Conservation (phyloP, 345 rosid species). For the Euphorbia tirucalli region DNA sequence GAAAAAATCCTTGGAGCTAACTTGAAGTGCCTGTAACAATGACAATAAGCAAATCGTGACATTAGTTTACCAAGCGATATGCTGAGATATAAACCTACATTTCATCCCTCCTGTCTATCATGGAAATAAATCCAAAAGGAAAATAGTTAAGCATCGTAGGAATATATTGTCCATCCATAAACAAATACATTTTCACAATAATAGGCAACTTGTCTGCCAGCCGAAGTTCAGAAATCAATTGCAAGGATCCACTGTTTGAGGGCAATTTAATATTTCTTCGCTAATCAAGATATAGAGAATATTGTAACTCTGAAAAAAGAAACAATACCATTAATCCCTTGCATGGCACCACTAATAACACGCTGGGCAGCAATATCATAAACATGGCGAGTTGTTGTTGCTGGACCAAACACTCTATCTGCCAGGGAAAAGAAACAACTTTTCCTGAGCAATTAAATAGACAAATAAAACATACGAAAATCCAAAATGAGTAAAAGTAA, state of each 20-base stretch:
- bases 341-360: slow-evolving; percentile 76
- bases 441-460: not conserved
- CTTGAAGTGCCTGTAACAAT: no score
- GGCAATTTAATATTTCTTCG: not conserved
- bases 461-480: not conserved
- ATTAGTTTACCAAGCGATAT: no score
- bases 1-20: no score
- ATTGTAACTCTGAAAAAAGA: not conserved
- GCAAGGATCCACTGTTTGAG: not conserved
- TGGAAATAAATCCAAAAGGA: no score
- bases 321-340: slow-evolving; percentile 73
- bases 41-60: no score
- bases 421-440: not conserved
- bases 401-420: slow-evolving; percentile 88
- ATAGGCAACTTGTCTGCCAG: not conserved
- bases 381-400: slow-evolving; percentile 83
- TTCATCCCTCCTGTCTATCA: no score
- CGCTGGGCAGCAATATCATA: slow-evolving; percentile 84
- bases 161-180: not conserved
- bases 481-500: not conserved
- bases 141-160: no score
- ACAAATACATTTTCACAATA: not conserved
- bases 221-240: not conserved
- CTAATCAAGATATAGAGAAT: not conserved
- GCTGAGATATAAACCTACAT: no score